A percentile compares a stretch with the other conserved stretches of the same genome.
phyloP scores from a whole-genome alignment of 2,329 filamentous ascomycete genomes.

The Diplodia sapinea region DNA sequence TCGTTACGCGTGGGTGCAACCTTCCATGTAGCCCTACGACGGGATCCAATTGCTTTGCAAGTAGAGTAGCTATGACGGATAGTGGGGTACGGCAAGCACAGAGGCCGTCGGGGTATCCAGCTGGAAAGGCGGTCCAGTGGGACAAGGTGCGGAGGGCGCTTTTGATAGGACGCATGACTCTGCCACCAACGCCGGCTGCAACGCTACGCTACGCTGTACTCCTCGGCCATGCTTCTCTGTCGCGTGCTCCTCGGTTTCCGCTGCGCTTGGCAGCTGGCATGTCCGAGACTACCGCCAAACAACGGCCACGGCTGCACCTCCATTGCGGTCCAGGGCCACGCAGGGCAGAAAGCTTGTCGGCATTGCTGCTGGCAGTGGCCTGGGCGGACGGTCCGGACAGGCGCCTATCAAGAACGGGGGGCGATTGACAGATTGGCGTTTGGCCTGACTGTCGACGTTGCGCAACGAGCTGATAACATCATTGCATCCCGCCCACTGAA shows the following conservation, averaged over 20 bases:
- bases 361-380: not conserved
- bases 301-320: not conserved
- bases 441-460: not conserved
- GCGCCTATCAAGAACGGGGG: constrained; percentile 7
- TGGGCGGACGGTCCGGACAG: not conserved
- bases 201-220: constrained; percentile 11
- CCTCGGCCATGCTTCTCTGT: not conserved
- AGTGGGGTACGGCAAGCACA: not conserved
- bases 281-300: no score
- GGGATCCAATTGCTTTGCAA: constrained; percentile 11
- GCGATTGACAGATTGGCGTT: constrained; percentile 11
- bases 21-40: not conserved
- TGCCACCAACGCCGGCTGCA: not conserved
- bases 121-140: not conserved
- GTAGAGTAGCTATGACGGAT: constrained; percentile 1
- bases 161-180: constrained; percentile 5
- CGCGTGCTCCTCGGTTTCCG: constrained; percentile 2
- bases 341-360: not conserved
- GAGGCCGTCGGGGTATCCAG: not conserved
- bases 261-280: constrained; percentile 7
- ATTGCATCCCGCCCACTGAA: not conserved
- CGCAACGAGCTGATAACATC: constrained; percentile 16
- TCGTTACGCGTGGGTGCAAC: not conserved
- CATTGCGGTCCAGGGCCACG: not conserved
- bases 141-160: not conserved